phyloP scores from a whole-genome alignment of 371 early-diverging fungal genomes.

The Choanephora cucurbitarum region DNA sequence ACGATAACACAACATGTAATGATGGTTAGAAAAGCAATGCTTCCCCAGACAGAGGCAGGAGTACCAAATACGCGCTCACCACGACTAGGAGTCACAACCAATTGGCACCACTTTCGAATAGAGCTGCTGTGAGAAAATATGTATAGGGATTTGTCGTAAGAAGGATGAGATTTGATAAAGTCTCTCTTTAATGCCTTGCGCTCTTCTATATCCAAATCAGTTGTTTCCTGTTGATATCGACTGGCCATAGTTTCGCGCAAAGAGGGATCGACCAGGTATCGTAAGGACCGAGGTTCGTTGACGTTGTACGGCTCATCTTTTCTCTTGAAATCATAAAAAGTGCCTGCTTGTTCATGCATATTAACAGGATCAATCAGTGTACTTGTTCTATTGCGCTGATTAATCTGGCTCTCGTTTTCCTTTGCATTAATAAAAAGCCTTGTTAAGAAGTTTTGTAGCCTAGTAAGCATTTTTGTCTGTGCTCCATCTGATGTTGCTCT shows the following conservation, averaged over 20 bases:
- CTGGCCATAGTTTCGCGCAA: conserved; percentile 30
- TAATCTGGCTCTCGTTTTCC: not conserved
- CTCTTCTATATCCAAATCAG: conserved; percentile 41
- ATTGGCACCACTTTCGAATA: conserved; percentile 60
- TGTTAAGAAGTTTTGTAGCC: conserved; percentile 11
- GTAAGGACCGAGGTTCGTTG: conserved; percentile 29
- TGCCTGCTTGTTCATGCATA: conserved; percentile 28
- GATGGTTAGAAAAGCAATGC: conserved; percentile 46
- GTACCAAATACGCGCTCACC: conserved; percentile 59
- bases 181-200: conserved; percentile 52
- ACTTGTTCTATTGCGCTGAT: conserved; percentile 6
- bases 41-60: conserved; percentile 37
- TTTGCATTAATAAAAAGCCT: conserved; percentile 8
- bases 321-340: conserved; percentile 29
- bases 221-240: conserved; percentile 33
- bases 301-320: conserved; percentile 4
- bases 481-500: not conserved
- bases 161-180: conserved; percentile 63
- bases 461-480: not conserved
- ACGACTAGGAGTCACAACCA: conserved; percentile 55
- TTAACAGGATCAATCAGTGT: conserved; percentile 18
- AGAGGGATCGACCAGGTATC: conserved; percentile 30
- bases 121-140: conserved; percentile 53
- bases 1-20: conserved; percentile 51
- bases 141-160: conserved; percentile 64